Percentiles rank a stretch among this genome's conserved stretches.
Conservation (phyloP, 2,329 filamentous ascomycete species). For the Penicillium sclerotiorum region DNA sequence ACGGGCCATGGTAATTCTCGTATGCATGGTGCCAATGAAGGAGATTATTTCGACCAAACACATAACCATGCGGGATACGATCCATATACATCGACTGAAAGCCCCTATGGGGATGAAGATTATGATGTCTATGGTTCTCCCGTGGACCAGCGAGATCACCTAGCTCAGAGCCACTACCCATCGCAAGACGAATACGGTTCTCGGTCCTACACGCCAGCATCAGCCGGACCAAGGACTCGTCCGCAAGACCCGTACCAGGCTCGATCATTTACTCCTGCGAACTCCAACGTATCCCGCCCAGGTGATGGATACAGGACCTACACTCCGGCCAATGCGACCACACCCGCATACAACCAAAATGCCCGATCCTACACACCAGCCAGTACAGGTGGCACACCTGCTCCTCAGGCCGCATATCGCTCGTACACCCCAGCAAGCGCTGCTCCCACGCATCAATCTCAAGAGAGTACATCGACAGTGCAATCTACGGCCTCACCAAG, state of each 20-base stretch:
- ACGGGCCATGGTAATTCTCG: constrained; percentile 9
- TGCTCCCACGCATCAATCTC: constrained; percentile 5
- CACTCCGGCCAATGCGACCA: too few species aligned
- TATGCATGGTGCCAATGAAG: constrained; percentile 13
- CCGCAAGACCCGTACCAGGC: not conserved
- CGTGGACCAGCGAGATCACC: constrained; percentile 6
- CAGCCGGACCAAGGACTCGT: not conserved
- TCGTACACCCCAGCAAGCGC: constrained; percentile 17
- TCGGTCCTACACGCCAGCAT: constrained; percentile 8
- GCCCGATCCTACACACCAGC: not conserved
- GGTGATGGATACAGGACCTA: not conserved
- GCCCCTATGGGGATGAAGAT: constrained; percentile 6
- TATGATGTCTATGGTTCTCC: constrained; percentile 14
- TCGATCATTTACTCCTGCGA: not conserved
- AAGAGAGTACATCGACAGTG: not conserved
- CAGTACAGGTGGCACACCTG: not conserved
- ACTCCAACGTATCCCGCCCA: not conserved
- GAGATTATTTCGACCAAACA: not conserved
- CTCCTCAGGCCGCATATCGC: not conserved
- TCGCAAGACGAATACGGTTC: constrained; percentile 1
- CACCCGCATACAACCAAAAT: too few species aligned
- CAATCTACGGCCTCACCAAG: constrained; percentile 11
- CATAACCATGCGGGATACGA: constrained; percentile 12
- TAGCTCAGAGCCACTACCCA: constrained; percentile 13
- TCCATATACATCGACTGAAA: constrained; percentile 7